Evolutionary conservation across 1,139 yeast species (phyloP).

Genomic region (Geotrichum histeridarum): DNA sequence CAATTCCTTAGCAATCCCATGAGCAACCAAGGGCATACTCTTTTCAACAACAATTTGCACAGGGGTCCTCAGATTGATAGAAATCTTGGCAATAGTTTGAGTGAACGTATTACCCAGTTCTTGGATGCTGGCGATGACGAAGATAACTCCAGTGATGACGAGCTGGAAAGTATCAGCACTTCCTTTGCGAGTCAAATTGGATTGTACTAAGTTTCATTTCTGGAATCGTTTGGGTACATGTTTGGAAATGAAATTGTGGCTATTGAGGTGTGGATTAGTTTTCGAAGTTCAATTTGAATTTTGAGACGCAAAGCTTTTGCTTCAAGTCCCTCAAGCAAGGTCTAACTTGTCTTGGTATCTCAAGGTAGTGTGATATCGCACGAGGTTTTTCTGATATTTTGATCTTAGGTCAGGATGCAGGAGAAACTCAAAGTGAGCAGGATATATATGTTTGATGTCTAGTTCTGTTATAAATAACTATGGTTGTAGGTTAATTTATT

Average conservation of each 20-base stretch:
- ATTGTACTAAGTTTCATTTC: slow-evolving; percentile 22
- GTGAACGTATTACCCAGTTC: slow-evolving; percentile 41
- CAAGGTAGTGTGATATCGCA: no score
- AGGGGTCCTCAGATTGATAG: slow-evolving; percentile 8
- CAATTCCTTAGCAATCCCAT: slow-evolving; percentile 17
- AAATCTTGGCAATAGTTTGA: slow-evolving; percentile 43
- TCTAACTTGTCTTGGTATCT: no score
- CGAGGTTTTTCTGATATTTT: no score
- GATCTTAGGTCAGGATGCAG: no score
- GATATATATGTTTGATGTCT: no score
- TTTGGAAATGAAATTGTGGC: neutral
- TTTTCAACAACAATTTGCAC: neutral
- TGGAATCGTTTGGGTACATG: neutral
- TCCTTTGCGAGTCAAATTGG: slow-evolving; percentile 46
- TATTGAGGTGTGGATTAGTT: no score
- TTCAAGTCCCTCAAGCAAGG: no score
- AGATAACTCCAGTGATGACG: slow-evolving; percentile 43
- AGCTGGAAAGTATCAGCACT: slow-evolving; percentile 45
- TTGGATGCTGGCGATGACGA: slow-evolving; percentile 32
- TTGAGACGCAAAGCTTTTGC: no score
- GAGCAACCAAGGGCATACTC: neutral
- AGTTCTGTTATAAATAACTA: no score
- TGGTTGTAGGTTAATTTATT: no score
- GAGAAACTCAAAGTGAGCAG: no score
- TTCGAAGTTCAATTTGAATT: no score